Base-by-base conservation (phyloP, 2,329 filamentous ascomycete species). In the Pseudopyrenochaeta lycopersici region DNA sequence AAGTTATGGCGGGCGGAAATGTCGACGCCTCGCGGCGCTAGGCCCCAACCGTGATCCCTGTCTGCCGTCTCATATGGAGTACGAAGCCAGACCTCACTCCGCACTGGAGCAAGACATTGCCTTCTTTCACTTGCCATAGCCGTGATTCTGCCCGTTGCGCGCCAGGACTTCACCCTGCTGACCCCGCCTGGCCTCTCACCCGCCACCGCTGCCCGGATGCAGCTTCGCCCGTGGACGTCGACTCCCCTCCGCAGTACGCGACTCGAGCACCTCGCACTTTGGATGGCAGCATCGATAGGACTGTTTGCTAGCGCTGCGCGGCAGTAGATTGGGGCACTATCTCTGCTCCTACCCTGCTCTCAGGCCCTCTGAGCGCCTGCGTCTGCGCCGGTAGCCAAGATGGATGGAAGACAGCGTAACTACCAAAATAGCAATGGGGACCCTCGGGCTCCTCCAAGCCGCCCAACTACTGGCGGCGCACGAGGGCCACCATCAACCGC, bases 361-460 rank as follows among this genome's bases (percentile, higher is more conserved):
- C 30, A 17, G 48, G 39, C 23, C 11, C n/a, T 27, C 31, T 35
- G 15, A 12, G 2, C 15, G 42, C 30, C 36, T 20, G n/a, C 20
- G 15, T 9, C 31, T 18, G 49, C 33, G 33, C 23, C 44, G 38
- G 20, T 12, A 29, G 35, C 18, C 47, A 59, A 40, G 36, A 76
- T 76, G 74, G 73, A 76, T 50, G 70, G 67, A 35, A 60, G 71
- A 40, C 63, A 61, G 61, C 71, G 69, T 58, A 70, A 68, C 59
- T 68, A 67, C 54, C 64, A 64, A 56, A 71, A 69, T 46, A 69
- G 67, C 29, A 42, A 54, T 44, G 63, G 61, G 15, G 66, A 68
- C 54, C 51, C 57, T 33, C 58, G 64, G 46, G 56, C 62, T 48
- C 66, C 66, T 18, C 59, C 67, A 14, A 60, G 42, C 20, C 57